Base-by-base conservation (phyloP, 257 asterid species). In the Osmanthus fragrans region DNA sequence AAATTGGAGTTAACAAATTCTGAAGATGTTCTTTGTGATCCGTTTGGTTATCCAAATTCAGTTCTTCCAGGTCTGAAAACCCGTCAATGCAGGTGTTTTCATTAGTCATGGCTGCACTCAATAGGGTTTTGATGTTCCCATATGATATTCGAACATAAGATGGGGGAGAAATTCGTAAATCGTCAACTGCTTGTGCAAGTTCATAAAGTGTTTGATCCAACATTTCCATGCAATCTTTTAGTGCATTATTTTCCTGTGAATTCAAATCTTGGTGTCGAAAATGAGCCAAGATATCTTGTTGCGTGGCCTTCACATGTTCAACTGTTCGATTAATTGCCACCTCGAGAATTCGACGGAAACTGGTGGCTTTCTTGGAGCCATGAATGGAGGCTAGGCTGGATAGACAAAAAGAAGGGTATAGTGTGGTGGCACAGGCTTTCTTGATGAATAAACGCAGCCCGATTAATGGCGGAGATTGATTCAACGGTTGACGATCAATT, bases 91-190 rank as follows among this genome's bases (percentile, higher is more conserved):
- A 91, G n/a, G 97, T 83, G 49, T 86, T 77, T 67, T 86, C 88
- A 45, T 91, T 90, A 0, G 93, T 90, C 93, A 91, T 91, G 18
- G 95, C 93, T 21, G 91, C 95, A 34, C 96, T 91, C 37, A 89
- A 45, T 23, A 87, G 92, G 79, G 92, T 84, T 68, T 85, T 86
- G 87, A 88, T 75, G 51, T 83, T 75, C 4, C 87, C 88, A 40
- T 89, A 86, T 2, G 91, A 76, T 49, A 80, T 23, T 36, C 29
- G 81, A 10, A 30, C 68, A 65, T 76, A 70, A 36, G 84, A 71
- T 2, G 84, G 37, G 21, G 84, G 79, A 34, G 37, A 51, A 11
- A 84, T 73, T 47, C 79, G 81, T 74, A 86, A 63, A 68, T 84
- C 85, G 3, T 79, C 76, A 27, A 83, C 73, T 47, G 90, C 90